phyloP scores from a whole-genome alignment of 2,329 filamentous ascomycete species.

The Paramyrothecium sp. region DNA sequence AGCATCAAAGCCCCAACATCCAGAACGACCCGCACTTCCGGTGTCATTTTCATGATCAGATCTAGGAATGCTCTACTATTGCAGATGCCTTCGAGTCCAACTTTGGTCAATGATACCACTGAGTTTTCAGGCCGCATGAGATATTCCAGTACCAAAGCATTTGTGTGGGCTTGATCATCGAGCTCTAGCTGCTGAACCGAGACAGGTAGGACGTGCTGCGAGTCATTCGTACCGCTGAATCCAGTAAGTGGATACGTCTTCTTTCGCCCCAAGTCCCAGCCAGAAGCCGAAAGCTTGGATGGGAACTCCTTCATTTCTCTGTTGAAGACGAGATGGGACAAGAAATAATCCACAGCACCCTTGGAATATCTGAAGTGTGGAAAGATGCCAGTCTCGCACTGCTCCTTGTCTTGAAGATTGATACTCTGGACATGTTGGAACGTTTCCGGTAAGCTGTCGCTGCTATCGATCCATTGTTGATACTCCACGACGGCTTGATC shows the following conservation, averaged over 20 bases:
- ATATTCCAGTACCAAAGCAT: slow-evolving; percentile 60
- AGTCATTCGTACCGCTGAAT: slow-evolving; percentile 68
- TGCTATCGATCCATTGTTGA: slow-evolving; percentile 37
- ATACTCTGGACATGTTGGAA: slow-evolving; percentile 45
- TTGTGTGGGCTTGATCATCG: slow-evolving; percentile 54
- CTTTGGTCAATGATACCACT: slow-evolving; percentile 15
- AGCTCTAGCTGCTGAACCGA: slow-evolving; percentile 54
- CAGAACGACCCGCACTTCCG: slow-evolving; percentile 55
- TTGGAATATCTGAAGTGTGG: slow-evolving; percentile 49
- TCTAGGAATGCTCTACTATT: slow-evolving; percentile 39
- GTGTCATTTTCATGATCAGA: slow-evolving; percentile 32
- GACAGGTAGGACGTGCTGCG: slow-evolving; percentile 51
- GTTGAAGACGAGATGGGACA: slow-evolving; percentile 56
- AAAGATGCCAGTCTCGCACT: slow-evolving; percentile 49
- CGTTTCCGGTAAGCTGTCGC: slow-evolving; percentile 21
- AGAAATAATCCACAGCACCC: slow-evolving; percentile 58
- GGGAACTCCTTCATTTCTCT: slow-evolving; percentile 62
- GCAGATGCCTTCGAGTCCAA: not conserved
- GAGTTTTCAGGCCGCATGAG: slow-evolving; percentile 52
- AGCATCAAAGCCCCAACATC: slow-evolving; percentile 71
- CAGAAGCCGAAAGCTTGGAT: slow-evolving; percentile 59
- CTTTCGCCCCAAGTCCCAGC: slow-evolving; percentile 58
- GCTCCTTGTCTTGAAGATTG: slow-evolving; percentile 52
- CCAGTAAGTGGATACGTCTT: slow-evolving; percentile 52
- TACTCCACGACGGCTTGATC: slow-evolving; percentile 53